phyloP scores from a whole-genome alignment of 805 yeast genomes.

The Priceomyces castillae region DNA sequence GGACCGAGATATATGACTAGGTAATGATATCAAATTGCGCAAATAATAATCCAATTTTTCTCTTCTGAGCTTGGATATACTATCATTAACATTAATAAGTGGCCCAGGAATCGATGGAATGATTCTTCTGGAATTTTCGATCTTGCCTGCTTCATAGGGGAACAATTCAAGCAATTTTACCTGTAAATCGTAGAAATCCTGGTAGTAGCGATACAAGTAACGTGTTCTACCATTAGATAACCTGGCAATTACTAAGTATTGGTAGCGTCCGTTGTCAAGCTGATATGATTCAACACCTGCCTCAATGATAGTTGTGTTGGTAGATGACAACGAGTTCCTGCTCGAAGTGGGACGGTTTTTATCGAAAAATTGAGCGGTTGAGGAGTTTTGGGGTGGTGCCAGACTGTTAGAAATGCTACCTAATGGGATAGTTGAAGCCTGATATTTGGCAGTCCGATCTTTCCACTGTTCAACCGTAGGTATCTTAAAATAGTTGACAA shows the following conservation, averaged over 20 bases:
- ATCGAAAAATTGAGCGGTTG: conserved; percentile 39
- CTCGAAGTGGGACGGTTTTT: conserved; percentile 16
- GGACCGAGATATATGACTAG: conserved; percentile 70
- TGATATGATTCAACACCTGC: conserved; percentile 80
- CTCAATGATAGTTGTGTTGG: conserved; percentile 42
- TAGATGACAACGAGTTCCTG: conserved; percentile 31
- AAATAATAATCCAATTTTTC: conserved; percentile 54
- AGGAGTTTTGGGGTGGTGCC: conserved; percentile 28
- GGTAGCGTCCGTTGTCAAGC: conserved; percentile 81
- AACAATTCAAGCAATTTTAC: conserved; percentile 75
- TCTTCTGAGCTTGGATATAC: conserved; percentile 51
- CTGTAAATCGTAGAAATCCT: conserved; percentile 94
- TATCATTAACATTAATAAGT: conserved; percentile 81
- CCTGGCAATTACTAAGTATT: conserved; percentile 73
- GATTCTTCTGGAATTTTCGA: conserved; percentile 69
- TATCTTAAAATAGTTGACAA: conserved; percentile 62
- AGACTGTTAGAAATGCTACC: conserved; percentile 41
- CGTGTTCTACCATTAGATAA: conserved; percentile 67
- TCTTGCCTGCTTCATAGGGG: conserved; percentile 91
- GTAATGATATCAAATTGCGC: conserved; percentile 62
- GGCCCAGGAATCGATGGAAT: conserved; percentile 98
- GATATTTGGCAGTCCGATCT: conserved; percentile 81
- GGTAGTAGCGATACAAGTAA: conserved; percentile 82
- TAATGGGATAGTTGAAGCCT: conserved; percentile 80
- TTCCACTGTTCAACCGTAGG: conserved; percentile 98